Evolutionary conservation across 1,139 yeast genomes (phyloP).

Genomic region (Yamadazyma dendronema): DNA sequence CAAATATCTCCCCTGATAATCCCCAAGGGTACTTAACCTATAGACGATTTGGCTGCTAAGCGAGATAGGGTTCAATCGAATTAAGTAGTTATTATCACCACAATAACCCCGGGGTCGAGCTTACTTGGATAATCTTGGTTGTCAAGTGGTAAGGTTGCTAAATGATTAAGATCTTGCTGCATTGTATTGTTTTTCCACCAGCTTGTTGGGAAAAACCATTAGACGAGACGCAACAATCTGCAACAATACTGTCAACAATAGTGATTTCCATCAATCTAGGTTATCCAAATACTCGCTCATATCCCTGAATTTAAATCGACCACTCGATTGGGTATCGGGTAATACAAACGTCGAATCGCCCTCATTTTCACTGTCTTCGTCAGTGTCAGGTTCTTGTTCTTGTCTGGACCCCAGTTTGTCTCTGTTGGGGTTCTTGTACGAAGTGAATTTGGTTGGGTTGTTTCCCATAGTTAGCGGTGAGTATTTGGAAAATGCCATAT

Average conservation of each 20-base stretch:
- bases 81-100: background rate
- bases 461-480: no score
- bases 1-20: no score
- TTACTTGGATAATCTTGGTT: no score
- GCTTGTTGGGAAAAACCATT: no score
- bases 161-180: background rate
- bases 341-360: conserved; percentile 18
- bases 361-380: conserved; percentile 9
- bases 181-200: no score
- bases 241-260: background rate
- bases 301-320: conserved; percentile 9
- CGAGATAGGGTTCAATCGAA: background rate
- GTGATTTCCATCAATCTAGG: conserved; percentile 15
- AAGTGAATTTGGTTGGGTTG: no score
- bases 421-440: no score
- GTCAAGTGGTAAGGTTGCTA: background rate
- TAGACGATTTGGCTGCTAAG: background rate
- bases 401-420: background rate
- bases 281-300: conserved; percentile 30
- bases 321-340: conserved; percentile 3
- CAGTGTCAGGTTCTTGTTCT: background rate
- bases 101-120: no score
- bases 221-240: no score
- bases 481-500: no score
- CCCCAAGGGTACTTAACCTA: no score